Conservation (phyloP, 441 rosid species). For the Hypseocharis bilobata region DNA sequence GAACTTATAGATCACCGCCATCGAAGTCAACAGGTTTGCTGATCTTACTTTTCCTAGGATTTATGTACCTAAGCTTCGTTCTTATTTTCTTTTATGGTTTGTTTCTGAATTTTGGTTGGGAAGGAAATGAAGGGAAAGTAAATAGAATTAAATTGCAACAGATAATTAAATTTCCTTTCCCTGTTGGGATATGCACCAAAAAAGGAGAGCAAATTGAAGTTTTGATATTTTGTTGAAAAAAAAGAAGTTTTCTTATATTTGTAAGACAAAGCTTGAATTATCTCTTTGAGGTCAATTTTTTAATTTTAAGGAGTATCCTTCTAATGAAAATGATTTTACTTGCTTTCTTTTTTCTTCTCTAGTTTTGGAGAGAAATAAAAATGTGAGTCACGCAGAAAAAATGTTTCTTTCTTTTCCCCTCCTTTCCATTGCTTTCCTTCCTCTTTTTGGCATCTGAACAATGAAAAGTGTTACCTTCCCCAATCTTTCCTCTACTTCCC, state of each 20-base stretch:
- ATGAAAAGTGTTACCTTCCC: too few relatives aligned
- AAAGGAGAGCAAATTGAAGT: not conserved
- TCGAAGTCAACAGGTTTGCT: constrained; percentile 34
- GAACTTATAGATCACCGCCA: constrained; percentile 41
- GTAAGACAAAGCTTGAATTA: not conserved
- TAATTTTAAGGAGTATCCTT: not conserved
- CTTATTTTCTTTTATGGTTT: not conserved
- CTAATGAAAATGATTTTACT: not conserved
- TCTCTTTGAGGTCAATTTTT: not conserved
- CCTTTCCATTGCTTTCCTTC: not conserved
- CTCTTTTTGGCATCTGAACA: not conserved
- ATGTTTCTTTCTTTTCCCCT: not conserved
- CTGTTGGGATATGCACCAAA: not conserved
- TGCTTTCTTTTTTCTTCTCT: too few relatives aligned
- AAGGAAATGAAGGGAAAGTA: not conserved
- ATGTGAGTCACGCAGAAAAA: not conserved
- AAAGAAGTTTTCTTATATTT: not conserved
- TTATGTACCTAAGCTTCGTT: not conserved
- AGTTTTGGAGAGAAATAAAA: too few relatives aligned
- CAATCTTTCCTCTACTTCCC: too few relatives aligned
- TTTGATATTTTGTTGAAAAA: not conserved
- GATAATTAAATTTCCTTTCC: not conserved
- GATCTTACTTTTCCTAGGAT: not conserved
- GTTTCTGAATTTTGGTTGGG: not conserved
- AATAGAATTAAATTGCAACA: not conserved